Evolutionary conservation across 1,139 yeast species (phyloP), one percentile per base, ranked within the genome.

Genomic region (Yamadazyma diospyri): DNA sequence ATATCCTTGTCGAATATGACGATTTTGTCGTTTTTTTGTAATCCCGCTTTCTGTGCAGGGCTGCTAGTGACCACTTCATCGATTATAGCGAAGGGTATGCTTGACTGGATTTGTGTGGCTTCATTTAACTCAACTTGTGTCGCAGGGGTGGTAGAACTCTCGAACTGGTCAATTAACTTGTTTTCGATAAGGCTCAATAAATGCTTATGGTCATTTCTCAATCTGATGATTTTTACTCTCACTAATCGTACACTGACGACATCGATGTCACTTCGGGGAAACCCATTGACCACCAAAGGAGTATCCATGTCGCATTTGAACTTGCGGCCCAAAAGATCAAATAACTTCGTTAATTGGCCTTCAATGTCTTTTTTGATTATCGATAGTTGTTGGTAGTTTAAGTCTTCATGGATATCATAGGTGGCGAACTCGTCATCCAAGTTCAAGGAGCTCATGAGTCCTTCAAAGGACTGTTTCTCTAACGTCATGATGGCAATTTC

Each of bases 231-330:
- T 47, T 72, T 73, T 6, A 78, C 73, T 40, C 96, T 56, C 0
- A 76, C 50, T n/a, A 74, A 59, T 33, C 94, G 61, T 2, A 79
- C 64, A 23, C 83, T 71, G 4, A 81, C 78, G 5, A 89, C 84
- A 48, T 92, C 95, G 20, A 89, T 72, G 51, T 92, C 97, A 11
- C 69, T 61, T 23, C 97, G 64, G 0, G 98, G 98, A 46, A 75
- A 92, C 23, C 97, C 97, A 48, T 89, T 95, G 0, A 49, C 40
- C 0, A 83, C 73, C 3, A 89, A 59, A 0, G 78, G 66, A 0
- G 94, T 79, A 13, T 69, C 56, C 88, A 87, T 78, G 41, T 72
- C 76, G 1, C 72, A 79, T 23, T 63, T 58, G 38, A 59, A 61
- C 25, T 55, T 51, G 26, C 48, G 41, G 7, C 40, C 41, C n/a